Conservation (phyloP, 805 yeast genomes). For the Trichomonascus vanleenenianus region DNA sequence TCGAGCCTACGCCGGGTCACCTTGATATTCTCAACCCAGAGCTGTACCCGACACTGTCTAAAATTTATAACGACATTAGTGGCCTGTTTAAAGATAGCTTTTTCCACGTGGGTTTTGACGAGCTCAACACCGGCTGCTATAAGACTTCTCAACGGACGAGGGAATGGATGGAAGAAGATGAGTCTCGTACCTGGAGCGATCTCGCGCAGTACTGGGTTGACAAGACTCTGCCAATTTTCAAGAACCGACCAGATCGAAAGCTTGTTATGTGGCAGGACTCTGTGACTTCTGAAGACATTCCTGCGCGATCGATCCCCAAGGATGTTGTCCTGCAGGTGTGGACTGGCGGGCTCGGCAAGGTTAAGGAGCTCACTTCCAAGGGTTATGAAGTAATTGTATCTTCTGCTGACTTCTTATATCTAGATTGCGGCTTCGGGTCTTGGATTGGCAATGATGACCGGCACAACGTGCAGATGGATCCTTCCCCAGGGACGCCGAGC, state of each 20-base stretch:
- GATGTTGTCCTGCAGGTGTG: conserved; percentile 33
- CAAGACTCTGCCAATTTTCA: conserved; percentile 29
- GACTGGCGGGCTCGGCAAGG: conserved; percentile 19
- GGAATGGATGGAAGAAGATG: conserved; percentile 26
- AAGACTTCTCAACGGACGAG: conserved; percentile 21
- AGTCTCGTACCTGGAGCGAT: conserved; percentile 23
- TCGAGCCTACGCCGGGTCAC: conserved; percentile 36
- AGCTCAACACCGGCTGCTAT: conserved; percentile 29
- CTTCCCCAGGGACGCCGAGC: conserved; percentile 17
- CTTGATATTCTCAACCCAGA: conserved; percentile 28
- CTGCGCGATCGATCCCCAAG: conserved; percentile 26
- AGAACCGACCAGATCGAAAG: conserved; percentile 19
- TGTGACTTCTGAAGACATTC: conserved; percentile 18
- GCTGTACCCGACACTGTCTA: conserved; percentile 28
- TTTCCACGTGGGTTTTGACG: conserved; percentile 37
- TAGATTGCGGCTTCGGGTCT: conserved; percentile 36
- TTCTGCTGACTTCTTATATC: conserved; percentile 27
- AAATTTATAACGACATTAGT: conserved; percentile 30
- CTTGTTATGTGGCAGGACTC: conserved; percentile 38
- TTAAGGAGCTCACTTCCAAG: conserved; percentile 24
- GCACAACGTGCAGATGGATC: conserved; percentile 22
- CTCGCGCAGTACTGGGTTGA: conserved; percentile 32
- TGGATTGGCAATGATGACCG: conserved; percentile 30
- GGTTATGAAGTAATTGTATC: conserved; percentile 36
- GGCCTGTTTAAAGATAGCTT: conserved; percentile 28